These are phyloP conservation scores for Colletotrichum echinochloae DNA, from an alignment of 2,329 filamentous ascomycete species.

Conservation along the genomic window DNA sequence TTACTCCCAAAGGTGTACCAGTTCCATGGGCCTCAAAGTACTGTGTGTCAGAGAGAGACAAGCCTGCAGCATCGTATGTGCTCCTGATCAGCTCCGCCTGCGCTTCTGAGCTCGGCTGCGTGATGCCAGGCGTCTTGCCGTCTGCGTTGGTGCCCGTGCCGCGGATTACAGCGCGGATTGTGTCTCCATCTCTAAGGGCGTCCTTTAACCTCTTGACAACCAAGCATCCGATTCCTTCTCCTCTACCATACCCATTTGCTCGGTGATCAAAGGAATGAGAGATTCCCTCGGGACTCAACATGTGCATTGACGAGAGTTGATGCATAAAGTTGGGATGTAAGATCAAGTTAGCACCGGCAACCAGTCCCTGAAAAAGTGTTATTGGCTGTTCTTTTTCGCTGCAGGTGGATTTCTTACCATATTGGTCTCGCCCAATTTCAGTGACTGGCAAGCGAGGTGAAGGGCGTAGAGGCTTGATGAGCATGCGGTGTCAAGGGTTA, in stretches of 20 bases:
- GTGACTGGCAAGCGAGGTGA: constrained; percentile 48
- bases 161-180: constrained; percentile 49
- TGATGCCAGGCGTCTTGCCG: constrained; percentile 52
- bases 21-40: constrained; percentile 64
- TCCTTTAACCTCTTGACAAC: constrained; percentile 56
- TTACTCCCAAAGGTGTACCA: constrained; percentile 7
- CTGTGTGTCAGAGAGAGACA: constrained; percentile 45
- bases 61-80: constrained; percentile 3
- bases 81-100: constrained; percentile 48
- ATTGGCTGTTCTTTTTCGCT: no score
- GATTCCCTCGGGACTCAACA: constrained; percentile 40
- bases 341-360: constrained; percentile 36
- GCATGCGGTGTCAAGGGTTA: constrained; percentile 53
- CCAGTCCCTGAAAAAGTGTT: no score
- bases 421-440: constrained; percentile 47
- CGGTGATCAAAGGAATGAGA: constrained; percentile 49
- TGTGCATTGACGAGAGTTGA: constrained; percentile 30
- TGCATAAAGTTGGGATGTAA: constrained; percentile 41
- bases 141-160: constrained; percentile 49
- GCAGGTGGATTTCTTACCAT: no score
- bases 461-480: constrained; percentile 49
- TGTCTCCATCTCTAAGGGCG: constrained; percentile 56
- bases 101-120: constrained; percentile 51
- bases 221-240: constrained; percentile 55
- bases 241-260: constrained; percentile 58